Evolutionary conservation across 2,329 filamentous ascomycete genomes (phyloP), one percentile per base, ranked within the genome.

Genomic region (Microcera coccophila): DNA sequence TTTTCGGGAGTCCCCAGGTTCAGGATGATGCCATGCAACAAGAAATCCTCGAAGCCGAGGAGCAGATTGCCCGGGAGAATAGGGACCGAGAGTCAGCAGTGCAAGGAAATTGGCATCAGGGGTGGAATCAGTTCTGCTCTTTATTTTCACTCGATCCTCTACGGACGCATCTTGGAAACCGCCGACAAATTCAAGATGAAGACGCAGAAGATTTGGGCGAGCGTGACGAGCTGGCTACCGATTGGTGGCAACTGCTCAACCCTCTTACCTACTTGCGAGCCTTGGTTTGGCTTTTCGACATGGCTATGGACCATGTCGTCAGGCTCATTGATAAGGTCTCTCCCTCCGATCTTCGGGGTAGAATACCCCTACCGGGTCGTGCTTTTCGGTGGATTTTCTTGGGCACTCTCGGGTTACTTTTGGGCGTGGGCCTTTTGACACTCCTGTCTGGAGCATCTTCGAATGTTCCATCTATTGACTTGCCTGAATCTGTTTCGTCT

Each of bases 231-330:
- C 46, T 35, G 3, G 46, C 44, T 11, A 38, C 42, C 16, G 43
- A 57, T 24, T 60, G 58, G 51, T 52, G 53, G 48, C 52, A 53
- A 15, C 45, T 65, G 3, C 36, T 64, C 4, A 56, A 64, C 20
- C 65, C 64, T 1, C 49, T 55, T 42, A 64, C 61, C 4, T 66
- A 66, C 21, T 5, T 65, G 2, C 41, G 57, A 15, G 48, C 51
- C 4, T 11, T 61, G 14, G 45, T 43, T 14, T 62, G 58, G 58
- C 7, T 57, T 5, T 29, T 59, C 12, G 51, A 54, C 14, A 36
- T 32, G 14, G 36, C 49, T 17, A 50, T 57, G 40, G 50, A 62
- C 26, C 38, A 41, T 15, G 17, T 55, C 4, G 20, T 53, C 34
- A 26, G 20, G n/a, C 18, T 53, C 15, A 36, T 59, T 2, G 48